Percentiles rank a stretch among this genome's conserved stretches.
phyloP scores from a whole-genome alignment of 768 basidiomycete genomes.

The Lepiota venenata region DNA sequence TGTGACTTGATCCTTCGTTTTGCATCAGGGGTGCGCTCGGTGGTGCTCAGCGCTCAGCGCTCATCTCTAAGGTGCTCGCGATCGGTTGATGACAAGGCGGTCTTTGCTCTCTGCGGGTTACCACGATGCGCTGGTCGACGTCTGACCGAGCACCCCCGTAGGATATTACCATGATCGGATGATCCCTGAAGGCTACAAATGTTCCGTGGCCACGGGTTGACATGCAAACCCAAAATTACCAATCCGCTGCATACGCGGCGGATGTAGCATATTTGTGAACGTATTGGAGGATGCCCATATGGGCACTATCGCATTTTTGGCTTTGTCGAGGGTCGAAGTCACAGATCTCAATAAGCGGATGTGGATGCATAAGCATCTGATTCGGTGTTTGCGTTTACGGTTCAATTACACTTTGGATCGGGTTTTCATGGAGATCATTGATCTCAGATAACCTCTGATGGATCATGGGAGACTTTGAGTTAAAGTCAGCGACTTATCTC shows the following conservation, averaged over 20 bases:
- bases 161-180: slow-evolving; percentile 13
- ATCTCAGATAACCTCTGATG: slow-evolving; percentile 39
- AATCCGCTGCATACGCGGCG: neutral
- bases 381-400: slow-evolving; percentile 27
- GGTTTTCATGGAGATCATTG: slow-evolving; percentile 29
- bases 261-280: slow-evolving; percentile 1
- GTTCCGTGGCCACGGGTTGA: slow-evolving; percentile 17
- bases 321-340: slow-evolving; percentile 8
- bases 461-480: slow-evolving; percentile 23
- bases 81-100: neutral
- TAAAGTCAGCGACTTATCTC: slow-evolving; percentile 33
- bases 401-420: slow-evolving; percentile 29
- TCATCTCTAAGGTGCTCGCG: slow-evolving; percentile 1
- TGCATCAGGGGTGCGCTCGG: no score
- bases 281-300: neutral
- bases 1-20: no score
- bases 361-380: slow-evolving; percentile 15
- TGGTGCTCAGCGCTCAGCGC: no score
- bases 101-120: no score
- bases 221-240: neutral
- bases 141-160: slow-evolving; percentile 2
- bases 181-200: slow-evolving; percentile 18
- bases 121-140: no score
- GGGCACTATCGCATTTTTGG: slow-evolving; percentile 5
- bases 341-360: slow-evolving; percentile 9